A percentile compares a stretch with the other conserved stretches of the same genome.
Evolutionary conservation across 768 basidiomycete species (phyloP).

Genomic region (Scleroderma citrinum): DNA sequence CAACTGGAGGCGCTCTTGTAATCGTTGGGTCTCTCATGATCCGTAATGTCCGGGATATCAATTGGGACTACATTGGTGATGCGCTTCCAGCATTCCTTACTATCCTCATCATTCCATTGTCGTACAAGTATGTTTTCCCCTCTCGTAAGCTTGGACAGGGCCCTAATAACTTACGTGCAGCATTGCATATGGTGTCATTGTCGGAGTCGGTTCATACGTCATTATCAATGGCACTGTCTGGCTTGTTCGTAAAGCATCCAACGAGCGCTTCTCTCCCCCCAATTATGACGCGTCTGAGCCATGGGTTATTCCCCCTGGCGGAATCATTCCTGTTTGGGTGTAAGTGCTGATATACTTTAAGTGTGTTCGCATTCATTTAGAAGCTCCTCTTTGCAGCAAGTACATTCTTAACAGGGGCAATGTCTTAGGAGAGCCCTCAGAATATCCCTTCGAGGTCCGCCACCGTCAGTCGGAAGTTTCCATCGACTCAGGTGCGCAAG

Average conservation of each 20-base stretch:
- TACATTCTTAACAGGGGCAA: constrained; percentile 15
- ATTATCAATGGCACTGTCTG: constrained; percentile 68
- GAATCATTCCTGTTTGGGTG: constrained; percentile 67
- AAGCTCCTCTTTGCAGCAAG: constrained; percentile 15
- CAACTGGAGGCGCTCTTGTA: constrained; percentile 79
- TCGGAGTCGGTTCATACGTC: constrained; percentile 66
- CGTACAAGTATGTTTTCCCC: constrained; percentile 55
- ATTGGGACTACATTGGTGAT: constrained; percentile 86
- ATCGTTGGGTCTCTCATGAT: constrained; percentile 90
- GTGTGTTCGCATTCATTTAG: background rate
- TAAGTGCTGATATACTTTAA: constrained; percentile 26
- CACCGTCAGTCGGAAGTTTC: constrained; percentile 28
- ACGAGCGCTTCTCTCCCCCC: constrained; percentile 59
- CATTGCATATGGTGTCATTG: constrained; percentile 87
- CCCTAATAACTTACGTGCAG: constrained; percentile 30
- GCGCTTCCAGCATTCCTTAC: constrained; percentile 84
- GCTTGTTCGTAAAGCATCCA: constrained; percentile 44
- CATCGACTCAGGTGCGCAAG: constrained; percentile 27
- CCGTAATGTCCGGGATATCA: constrained; percentile 78
- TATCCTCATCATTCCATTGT: constrained; percentile 70
- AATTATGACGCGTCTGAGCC: constrained; percentile 59
- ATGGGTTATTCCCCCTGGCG: constrained; percentile 69
- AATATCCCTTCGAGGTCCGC: constrained; percentile 28
- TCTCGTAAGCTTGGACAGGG: background rate
- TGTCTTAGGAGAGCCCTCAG: constrained; percentile 6